phyloP scores from a whole-genome alignment of 768 basidiomycete species.

The Rhizopogon salebrosus region DNA sequence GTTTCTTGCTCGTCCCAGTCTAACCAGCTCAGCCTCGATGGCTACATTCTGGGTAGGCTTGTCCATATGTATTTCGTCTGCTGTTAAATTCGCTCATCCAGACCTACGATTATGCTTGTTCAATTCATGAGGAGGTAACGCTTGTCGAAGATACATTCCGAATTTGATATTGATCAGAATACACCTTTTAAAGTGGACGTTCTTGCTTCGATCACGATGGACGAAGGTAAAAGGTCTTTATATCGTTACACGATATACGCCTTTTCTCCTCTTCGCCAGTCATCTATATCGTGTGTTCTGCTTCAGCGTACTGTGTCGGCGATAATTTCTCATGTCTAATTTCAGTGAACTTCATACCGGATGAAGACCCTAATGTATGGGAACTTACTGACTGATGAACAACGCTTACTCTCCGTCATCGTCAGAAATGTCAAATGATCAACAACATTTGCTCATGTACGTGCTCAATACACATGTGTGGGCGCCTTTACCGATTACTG shows the following conservation, averaged over 20 bases:
- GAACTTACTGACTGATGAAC: background rate
- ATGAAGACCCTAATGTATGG: background rate
- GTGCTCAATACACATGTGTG: background rate
- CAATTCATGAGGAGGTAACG: background rate
- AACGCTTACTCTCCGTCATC: background rate
- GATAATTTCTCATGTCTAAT: background rate
- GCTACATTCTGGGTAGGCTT: background rate
- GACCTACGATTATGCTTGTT: background rate
- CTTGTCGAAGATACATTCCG: too few species aligned
- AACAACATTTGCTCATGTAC: background rate
- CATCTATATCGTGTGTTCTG: background rate
- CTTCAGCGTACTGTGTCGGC: too few species aligned
- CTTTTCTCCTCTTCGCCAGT: background rate
- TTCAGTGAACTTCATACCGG: background rate
- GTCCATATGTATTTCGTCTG: background rate
- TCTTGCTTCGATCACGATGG: background rate
- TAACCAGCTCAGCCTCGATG: background rate
- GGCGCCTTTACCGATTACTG: background rate
- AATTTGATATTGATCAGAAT: background rate
- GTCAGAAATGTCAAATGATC: background rate
- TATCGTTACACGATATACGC: background rate
- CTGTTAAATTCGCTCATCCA: background rate
- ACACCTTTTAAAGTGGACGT: background rate
- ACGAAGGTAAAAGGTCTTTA: background rate
- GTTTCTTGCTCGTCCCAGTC: background rate